A percentile compares a stretch with the other conserved stretches of the same genome.
Conservation (phyloP, 129 eudicot species). For the Scalesia atractyloides region DNA sequence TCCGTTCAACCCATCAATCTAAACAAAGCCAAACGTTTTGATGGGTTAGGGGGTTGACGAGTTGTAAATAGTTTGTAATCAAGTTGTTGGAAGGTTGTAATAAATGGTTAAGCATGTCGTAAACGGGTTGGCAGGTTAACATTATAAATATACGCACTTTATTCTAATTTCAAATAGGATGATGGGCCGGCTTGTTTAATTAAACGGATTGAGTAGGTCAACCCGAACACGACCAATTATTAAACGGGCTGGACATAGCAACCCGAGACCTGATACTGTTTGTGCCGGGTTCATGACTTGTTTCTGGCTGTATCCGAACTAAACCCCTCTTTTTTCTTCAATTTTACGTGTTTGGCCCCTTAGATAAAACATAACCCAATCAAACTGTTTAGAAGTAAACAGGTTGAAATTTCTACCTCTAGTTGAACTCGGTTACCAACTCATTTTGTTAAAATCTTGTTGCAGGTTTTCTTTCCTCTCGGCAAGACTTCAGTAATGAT, state of each 20-base stretch:
- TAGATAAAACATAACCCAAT: not conserved
- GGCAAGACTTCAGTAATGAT: constrained; percentile 49
- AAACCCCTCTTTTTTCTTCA: not conserved
- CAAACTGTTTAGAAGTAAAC: not conserved
- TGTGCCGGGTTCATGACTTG: too few relatives aligned
- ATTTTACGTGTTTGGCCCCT: not conserved
- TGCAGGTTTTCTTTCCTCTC: constrained; percentile 63
- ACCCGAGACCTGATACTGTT: not conserved
- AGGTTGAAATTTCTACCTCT: not conserved
- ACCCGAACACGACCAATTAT: not conserved
- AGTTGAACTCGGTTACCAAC: not conserved
- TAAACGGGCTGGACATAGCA: not conserved
- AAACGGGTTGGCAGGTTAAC: not conserved
- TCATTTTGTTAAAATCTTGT: not conserved
- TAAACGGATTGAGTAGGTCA: not conserved
- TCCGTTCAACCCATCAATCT: not conserved
- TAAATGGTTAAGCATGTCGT: not conserved
- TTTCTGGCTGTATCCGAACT: too few relatives aligned
- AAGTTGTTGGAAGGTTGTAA: too few relatives aligned
- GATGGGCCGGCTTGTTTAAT: not conserved
- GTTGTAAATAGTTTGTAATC: not conserved
- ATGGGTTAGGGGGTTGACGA: not conserved
- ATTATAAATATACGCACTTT: not conserved
- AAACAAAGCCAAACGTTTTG: not conserved
- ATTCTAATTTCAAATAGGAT: not conserved